Percentiles rank a stretch among this genome's conserved stretches.
Conservation (phyloP, 768 basidiomycete genomes). For the Lactarius hatsudake region DNA sequence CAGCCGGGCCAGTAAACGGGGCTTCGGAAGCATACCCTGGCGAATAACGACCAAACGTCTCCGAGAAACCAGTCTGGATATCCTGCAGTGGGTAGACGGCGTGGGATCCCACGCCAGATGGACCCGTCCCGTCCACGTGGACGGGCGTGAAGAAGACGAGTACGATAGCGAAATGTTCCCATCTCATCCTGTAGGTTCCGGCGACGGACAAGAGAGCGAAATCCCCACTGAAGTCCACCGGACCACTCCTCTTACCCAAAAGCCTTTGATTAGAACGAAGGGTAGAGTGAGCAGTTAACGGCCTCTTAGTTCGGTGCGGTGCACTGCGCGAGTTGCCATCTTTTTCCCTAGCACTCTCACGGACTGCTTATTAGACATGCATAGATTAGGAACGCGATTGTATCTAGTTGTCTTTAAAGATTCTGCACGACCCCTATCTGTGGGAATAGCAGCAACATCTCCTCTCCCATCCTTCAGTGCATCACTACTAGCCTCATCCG, state of each 20-base stretch:
- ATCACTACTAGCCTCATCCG: neutral
- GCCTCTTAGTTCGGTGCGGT: constrained; percentile 14
- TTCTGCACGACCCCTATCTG: neutral
- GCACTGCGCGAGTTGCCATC: neutral
- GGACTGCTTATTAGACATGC: constrained; percentile 10
- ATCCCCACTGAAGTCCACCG: constrained; percentile 41
- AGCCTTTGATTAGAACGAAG: constrained; percentile 47
- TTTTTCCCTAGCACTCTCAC: neutral
- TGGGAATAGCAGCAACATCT: neutral
- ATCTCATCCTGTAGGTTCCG: constrained; percentile 36
- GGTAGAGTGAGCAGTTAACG: constrained; percentile 9
- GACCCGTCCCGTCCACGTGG: constrained; percentile 43
- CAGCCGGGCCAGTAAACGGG: constrained; percentile 42
- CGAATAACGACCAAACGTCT: constrained; percentile 55
- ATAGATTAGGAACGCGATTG: constrained; percentile 15
- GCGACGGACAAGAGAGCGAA: constrained; percentile 29
- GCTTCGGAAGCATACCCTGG: constrained; percentile 50
- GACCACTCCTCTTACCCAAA: constrained; percentile 62
- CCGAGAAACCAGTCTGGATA: constrained; percentile 56
- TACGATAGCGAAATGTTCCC: constrained; percentile 33
- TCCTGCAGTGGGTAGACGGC: constrained; percentile 72
- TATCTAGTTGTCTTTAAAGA: neutral
- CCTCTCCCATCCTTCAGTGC: neutral
- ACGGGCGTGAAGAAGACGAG: constrained; percentile 41
- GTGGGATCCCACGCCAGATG: constrained; percentile 58